Evolutionary conservation across 805 yeast genomes (phyloP), one percentile per base, ranked within the genome.

Genomic region (Teunomyces panamensis): DNA sequence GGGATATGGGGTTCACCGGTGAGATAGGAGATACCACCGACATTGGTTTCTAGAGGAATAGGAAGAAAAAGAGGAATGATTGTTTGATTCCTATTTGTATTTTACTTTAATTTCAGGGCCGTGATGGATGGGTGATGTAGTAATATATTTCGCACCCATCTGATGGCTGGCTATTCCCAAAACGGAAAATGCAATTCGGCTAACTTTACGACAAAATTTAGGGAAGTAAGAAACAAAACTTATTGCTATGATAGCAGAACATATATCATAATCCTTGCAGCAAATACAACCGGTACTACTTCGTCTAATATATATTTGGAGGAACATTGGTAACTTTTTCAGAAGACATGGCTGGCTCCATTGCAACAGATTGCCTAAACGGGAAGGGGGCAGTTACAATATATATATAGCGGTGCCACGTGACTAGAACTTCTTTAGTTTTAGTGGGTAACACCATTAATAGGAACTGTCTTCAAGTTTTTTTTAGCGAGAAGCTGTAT

Each of bases 131-230:
- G 4, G 26, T n/a, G 27, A 32, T 24, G 41, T 24, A 30, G 30
- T 27, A 26, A 17, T 30, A 14, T 29, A 20, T 17, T 37, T 37
- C 41, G 41, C 41, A 37, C 26, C 41, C 27, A 37, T 37, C 29
- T 29, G 48, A 32, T 41, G 48, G 48, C 46, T 44, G 50, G 53
- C 48, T 47, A n/a, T 14, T 37, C 41, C 41, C 41, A 37, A 37
- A 37, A 24, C 29, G 41, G 41, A 3, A 37, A 37, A 7, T 37
- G 11, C 9, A 26, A 8, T 11, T 30, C 41, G 41, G 29, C 41
- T 13, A n/a, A 24, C 29, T 37, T 16, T n/a, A 30, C 9, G 16
- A 20, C 24, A 14, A 10, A 13, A 9, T 9, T 39, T 17, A n/a
- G 44, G 26, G 17, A 17, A 17, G 17, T 17, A 20, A 5, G 24